Evolutionary conservation across 2,329 filamentous ascomycete genomes (phyloP).

Genomic region (Sclerotinia spermophila): DNA sequence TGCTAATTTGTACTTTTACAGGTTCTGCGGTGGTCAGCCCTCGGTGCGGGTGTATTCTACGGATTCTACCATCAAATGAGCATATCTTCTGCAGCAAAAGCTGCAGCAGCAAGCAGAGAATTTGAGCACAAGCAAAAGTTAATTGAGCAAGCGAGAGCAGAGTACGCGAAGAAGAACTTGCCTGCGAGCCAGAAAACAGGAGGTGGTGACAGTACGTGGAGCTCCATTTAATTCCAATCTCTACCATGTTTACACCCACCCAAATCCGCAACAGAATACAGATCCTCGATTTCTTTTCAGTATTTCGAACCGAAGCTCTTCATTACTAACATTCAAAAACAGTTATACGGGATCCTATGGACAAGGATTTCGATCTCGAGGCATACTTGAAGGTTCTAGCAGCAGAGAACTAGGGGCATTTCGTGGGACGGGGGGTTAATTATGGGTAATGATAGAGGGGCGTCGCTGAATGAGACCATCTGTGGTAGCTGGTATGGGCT

Average conservation of each 20-base stretch:
- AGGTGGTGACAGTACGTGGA: slow-evolving; percentile 40
- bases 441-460: slow-evolving; percentile 31
- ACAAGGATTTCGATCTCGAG: slow-evolving; percentile 93
- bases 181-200: slow-evolving; percentile 43
- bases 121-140: slow-evolving; percentile 88
- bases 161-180: slow-evolving; percentile 75
- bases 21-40: slow-evolving; percentile 96
- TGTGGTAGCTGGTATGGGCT: slow-evolving; percentile 23
- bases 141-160: slow-evolving; percentile 89
- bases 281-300: not conserved
- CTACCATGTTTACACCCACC: not conserved
- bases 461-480: slow-evolving; percentile 23
- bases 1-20: slow-evolving; percentile 41
- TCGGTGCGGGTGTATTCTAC: slow-evolving; percentile 89
- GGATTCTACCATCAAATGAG: slow-evolving; percentile 89
- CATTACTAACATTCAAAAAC: slow-evolving; percentile 22
- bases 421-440: slow-evolving; percentile 26
- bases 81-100: slow-evolving; percentile 68
- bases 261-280: not conserved
- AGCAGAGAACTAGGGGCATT: slow-evolving; percentile 39
- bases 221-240: not conserved
- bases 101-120: slow-evolving; percentile 69
- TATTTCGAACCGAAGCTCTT: not conserved
- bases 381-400: slow-evolving; percentile 67
- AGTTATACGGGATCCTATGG: slow-evolving; percentile 73